A percentile compares a stretch with the other conserved stretches of the same genome.
Evolutionary conservation across 805 yeast genomes (phyloP).

Genomic region (Ogataea corticis): DNA sequence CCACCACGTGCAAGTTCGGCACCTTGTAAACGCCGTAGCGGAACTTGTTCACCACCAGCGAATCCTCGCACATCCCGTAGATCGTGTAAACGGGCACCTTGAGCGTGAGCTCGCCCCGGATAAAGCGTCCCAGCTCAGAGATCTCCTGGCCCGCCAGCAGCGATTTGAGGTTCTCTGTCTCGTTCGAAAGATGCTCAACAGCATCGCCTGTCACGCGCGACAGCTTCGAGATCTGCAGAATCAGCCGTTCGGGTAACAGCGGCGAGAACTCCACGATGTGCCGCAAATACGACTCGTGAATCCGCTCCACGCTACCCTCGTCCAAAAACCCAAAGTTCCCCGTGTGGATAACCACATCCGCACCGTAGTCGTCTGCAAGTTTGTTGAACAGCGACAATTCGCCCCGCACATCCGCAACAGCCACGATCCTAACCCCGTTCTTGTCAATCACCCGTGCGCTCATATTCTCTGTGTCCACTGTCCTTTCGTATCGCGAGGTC

Average conservation of each 20-base stretch:
- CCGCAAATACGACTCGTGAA: conserved; percentile 57
- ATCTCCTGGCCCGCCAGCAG: conserved; percentile 39
- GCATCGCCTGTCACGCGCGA: conserved; percentile 45
- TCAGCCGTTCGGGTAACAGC: conserved; percentile 47
- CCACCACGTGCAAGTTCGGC: conserved; percentile 60
- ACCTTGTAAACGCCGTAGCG: conserved; percentile 52
- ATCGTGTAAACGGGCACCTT: conserved; percentile 71
- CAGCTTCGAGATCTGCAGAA: conserved; percentile 53
- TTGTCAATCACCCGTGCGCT: conserved; percentile 18
- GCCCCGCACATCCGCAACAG: conserved; percentile 59
- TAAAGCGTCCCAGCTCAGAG: conserved; percentile 52
- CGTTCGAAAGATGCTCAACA: conserved; percentile 40
- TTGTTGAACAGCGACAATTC: conserved; percentile 49
- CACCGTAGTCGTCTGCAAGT: conserved; percentile 47
- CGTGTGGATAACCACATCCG: conserved; percentile 61
- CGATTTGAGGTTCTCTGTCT: conserved; percentile 38
- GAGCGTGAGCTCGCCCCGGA: conserved; percentile 43
- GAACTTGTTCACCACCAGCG: conserved; percentile 62
- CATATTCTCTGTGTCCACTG: conserved; percentile 2
- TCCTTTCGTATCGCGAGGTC: too few species aligned
- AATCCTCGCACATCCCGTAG: conserved; percentile 78
- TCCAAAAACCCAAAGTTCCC: conserved; percentile 84
- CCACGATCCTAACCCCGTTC: conserved; percentile 23
- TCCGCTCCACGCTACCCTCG: conserved; percentile 50
- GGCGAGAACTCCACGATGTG: conserved; percentile 70